phyloP scores from a whole-genome alignment of 495 filamentous ascomycete species.

The Oidiodendron maius region DNA sequence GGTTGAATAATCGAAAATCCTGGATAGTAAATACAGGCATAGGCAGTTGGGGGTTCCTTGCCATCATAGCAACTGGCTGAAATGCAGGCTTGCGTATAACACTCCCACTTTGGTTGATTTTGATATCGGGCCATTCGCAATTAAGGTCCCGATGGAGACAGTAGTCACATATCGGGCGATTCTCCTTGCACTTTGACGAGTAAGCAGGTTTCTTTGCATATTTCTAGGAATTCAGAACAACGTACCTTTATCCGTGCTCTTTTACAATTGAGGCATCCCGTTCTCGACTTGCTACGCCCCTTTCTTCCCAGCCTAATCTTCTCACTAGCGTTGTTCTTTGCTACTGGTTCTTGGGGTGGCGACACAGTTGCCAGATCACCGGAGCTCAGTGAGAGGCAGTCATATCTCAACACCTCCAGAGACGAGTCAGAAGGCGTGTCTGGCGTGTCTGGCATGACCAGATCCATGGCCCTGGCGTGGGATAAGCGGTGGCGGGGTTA shows the following conservation, averaged over 20 bases:
- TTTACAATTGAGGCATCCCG: constrained; percentile 59
- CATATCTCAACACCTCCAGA: too few species aligned
- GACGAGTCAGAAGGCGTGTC: too few species aligned
- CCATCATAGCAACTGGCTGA: constrained; percentile 2
- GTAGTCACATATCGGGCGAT: constrained; percentile 49
- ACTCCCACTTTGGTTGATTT: constrained; percentile 20
- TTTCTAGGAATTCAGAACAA: not conserved
- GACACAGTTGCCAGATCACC: too few species aligned
- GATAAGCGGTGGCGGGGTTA: too few species aligned
- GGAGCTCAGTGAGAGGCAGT: too few species aligned
- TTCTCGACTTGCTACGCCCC: constrained; percentile 52
- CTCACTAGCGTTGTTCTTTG: too few species aligned
- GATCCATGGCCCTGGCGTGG: too few species aligned
- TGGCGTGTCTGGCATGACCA: too few species aligned
- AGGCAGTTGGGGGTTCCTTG: constrained; percentile 8
- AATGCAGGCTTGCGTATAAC: constrained; percentile 4
- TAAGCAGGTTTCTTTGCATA: not conserved
- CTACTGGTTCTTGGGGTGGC: too few species aligned
- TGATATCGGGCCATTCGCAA: constrained; percentile 50
- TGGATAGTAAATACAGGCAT: constrained; percentile 44
- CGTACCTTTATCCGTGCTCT: constrained; percentile 51
- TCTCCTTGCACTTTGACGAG: constrained; percentile 49
- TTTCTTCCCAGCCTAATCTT: too few species aligned
- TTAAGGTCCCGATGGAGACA: constrained; percentile 50
- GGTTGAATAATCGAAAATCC: constrained; percentile 60